These are phyloP conservation scores for Sporothrix dimorphospora DNA, from an alignment of 2,329 filamentous ascomycete species.

Conservation along the genomic window DNA sequence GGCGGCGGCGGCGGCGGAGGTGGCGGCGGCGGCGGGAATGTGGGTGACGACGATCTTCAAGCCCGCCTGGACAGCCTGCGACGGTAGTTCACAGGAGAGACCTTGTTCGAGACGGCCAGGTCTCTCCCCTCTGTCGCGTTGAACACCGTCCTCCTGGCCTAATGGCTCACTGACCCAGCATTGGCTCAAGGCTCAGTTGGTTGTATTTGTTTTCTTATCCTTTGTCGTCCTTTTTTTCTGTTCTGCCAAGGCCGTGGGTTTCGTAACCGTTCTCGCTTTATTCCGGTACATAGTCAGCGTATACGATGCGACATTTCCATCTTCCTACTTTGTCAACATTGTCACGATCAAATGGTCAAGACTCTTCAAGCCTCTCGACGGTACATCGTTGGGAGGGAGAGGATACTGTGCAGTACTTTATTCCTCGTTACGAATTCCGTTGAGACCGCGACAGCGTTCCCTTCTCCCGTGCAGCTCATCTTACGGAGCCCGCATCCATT, in stretches of 20 bases:
- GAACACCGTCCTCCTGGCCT: not conserved
- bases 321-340: not conserved
- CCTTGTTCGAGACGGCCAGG: not conserved
- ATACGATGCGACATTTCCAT: not conserved
- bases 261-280: not conserved
- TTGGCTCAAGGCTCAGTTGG: not conserved
- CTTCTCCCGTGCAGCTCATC: not conserved
- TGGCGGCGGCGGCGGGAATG: constrained; percentile 45
- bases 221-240: not conserved
- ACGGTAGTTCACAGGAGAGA: constrained; percentile 45
- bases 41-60: constrained; percentile 90
- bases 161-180: not conserved
- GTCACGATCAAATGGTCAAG: not conserved
- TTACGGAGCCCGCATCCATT: too few relatives aligned
- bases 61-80: constrained; percentile 87
- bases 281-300: not conserved
- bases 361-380: not conserved
- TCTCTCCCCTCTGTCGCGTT: not conserved
- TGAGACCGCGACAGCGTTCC: not conserved
- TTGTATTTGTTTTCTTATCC: not conserved
- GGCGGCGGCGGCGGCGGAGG: constrained; percentile 64
- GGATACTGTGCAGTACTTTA: not conserved
- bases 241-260: not conserved
- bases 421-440: not conserved
- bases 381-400: not conserved